Evolutionary conservation across 2,329 filamentous ascomycete genomes (phyloP).

Genomic region (Dryadomyces sulphureus): DNA sequence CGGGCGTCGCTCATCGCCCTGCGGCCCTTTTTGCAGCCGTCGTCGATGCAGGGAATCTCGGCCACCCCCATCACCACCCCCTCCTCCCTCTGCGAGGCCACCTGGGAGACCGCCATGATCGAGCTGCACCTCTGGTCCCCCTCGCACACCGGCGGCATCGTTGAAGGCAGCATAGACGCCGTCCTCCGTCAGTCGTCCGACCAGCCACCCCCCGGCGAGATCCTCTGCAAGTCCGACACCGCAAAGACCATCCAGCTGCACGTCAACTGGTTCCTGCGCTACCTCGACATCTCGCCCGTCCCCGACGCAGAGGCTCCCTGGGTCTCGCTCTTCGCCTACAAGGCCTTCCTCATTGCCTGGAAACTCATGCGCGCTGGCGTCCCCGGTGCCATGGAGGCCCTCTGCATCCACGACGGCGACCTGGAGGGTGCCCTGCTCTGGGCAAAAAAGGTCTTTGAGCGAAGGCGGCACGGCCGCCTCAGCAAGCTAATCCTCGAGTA

Average conservation of each 20-base stretch:
- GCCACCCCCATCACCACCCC: constrained; percentile 1
- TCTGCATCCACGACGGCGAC: constrained; percentile 18
- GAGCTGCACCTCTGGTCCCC: constrained; percentile 26
- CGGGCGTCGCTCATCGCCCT: constrained; percentile 21
- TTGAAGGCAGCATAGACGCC: constrained; percentile 15
- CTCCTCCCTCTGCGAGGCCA: constrained; percentile 17
- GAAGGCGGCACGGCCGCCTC: constrained; percentile 17
- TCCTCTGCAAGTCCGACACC: constrained; percentile 18
- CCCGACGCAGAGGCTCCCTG: constrained; percentile 21
- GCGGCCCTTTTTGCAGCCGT: constrained; percentile 15
- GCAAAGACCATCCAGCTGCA: constrained; percentile 16
- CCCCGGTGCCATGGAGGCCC: constrained; percentile 10
- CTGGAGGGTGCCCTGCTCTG: constrained; percentile 14
- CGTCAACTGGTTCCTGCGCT: constrained; percentile 7
- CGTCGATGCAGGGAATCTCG: neutral
- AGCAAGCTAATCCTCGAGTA: constrained; percentile 18
- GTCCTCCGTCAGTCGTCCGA: constrained; percentile 18
- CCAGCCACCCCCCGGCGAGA: constrained; percentile 16
- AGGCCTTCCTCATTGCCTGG: constrained; percentile 25
- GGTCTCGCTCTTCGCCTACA: constrained; percentile 24
- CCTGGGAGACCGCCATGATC: constrained; percentile 26
- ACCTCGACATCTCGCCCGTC: constrained; percentile 4
- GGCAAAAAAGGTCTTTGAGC: constrained; percentile 18
- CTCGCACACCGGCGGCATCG: constrained; percentile 22
- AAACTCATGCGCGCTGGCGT: constrained; percentile 18